Percentiles rank a stretch among this genome's conserved stretches.
Conservation (phyloP, 176 grass and related monocot genomes). For the Bonia amplexicaulis region DNA sequence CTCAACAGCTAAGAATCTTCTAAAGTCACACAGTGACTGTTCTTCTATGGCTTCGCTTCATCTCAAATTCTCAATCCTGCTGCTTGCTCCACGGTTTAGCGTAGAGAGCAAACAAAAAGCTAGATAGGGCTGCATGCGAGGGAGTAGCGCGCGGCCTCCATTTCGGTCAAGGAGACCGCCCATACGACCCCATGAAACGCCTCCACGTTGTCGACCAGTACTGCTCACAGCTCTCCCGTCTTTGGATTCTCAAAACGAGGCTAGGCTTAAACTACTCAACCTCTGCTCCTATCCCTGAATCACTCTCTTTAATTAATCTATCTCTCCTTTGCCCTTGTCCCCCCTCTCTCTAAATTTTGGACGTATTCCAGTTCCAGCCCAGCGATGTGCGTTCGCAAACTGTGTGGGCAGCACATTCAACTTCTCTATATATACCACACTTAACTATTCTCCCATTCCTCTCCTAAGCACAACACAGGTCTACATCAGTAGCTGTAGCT, state of each 20-base stretch:
- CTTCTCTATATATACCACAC: slow-evolving; percentile 40
- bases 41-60: too few species aligned
- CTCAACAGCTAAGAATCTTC: too few species aligned
- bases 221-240: background rate
- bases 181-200: slow-evolving; percentile 37
- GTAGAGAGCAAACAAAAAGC: slow-evolving; percentile 55
- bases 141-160: slow-evolving; percentile 40
- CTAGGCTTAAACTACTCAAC: slow-evolving; percentile 35
- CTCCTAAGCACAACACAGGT: slow-evolving; percentile 30
- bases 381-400: slow-evolving; percentile 7
- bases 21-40: too few species aligned
- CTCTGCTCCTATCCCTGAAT: slow-evolving; percentile 42
- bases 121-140: slow-evolving; percentile 39
- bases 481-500: slow-evolving; percentile 32
- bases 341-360: slow-evolving; percentile 27
- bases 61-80: too few species aligned
- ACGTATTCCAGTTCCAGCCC: slow-evolving; percentile 13
- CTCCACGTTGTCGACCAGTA: slow-evolving; percentile 66
- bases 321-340: slow-evolving; percentile 45
- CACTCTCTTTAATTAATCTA: slow-evolving; percentile 48
- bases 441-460: slow-evolving; percentile 34
- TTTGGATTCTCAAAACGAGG: slow-evolving; percentile 38
- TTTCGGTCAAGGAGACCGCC: slow-evolving; percentile 65
- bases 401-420: background rate
- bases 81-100: slow-evolving; percentile 1